These are phyloP conservation scores for Stephania japonica DNA, from an alignment of 164 flowering plant genomes.

Conservation along the genomic window DNA sequence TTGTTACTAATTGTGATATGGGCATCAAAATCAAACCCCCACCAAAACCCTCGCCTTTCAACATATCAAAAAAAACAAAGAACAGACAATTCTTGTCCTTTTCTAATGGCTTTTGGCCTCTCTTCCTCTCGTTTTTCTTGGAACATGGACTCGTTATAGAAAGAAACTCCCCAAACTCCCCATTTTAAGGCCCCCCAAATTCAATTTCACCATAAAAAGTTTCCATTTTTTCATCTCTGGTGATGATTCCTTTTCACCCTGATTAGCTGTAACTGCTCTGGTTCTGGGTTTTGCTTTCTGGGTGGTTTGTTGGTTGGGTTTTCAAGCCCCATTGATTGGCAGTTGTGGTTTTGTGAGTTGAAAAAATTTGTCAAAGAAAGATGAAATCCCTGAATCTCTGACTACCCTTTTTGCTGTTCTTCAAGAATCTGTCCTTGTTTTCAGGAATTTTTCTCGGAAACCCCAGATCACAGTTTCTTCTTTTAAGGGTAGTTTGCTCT, in stretches of 20 bases:
- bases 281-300: neutral
- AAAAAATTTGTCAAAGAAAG: neutral
- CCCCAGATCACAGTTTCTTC: conserved; percentile 2
- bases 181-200: neutral
- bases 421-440: neutral
- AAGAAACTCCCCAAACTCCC: neutral
- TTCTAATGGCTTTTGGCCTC: conserved; percentile 3
- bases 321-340: neutral
- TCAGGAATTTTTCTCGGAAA: neutral
- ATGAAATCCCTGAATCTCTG: neutral
- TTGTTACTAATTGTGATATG: neutral
- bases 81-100: conserved; percentile 15
- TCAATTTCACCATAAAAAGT: neutral
- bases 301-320: neutral
- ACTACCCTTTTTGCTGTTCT: neutral
- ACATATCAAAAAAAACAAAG: neutral
- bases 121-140: conserved; percentile 1
- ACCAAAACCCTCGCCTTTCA: neutral
- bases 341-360: neutral
- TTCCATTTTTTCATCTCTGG: neutral
- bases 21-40: neutral
- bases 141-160: neutral
- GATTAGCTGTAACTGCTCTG: neutral
- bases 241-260: too few relatives aligned
- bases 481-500: neutral